These are phyloP conservation scores for Tetracladium maxilliforme DNA, from an alignment of 2,329 filamentous ascomycete species.

Conservation along the genomic window DNA sequence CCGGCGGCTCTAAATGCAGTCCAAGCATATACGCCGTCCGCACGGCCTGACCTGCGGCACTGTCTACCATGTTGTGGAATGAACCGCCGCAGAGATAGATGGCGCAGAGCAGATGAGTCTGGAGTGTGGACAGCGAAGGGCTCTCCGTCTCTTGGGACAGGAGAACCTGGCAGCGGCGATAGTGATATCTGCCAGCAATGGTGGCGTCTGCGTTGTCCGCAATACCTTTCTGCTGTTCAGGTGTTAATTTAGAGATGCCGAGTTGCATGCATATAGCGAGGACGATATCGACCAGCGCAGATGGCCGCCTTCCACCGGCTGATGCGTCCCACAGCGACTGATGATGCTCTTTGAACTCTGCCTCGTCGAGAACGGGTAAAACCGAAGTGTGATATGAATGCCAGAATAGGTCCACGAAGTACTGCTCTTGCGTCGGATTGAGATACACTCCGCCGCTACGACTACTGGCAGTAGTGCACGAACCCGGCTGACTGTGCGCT, in stretches of 20 bases:
- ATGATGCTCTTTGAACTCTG: slow-evolving; percentile 26
- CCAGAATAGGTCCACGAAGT: slow-evolving; percentile 31
- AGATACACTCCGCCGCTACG: slow-evolving; percentile 15
- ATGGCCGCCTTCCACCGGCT: slow-evolving; percentile 19
- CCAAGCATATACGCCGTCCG: slow-evolving; percentile 22
- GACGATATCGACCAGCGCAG: slow-evolving; percentile 34
- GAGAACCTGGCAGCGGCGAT: slow-evolving; percentile 21
- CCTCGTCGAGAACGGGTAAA: slow-evolving; percentile 27
- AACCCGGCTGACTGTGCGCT: slow-evolving; percentile 2
- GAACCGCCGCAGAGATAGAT: slow-evolving; percentile 22
- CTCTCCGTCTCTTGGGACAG: slow-evolving; percentile 19
- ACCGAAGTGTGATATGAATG: slow-evolving; percentile 24
- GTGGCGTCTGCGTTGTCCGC: slow-evolving; percentile 14
- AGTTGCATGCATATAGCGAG: slow-evolving; percentile 36
- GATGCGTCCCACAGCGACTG: slow-evolving; percentile 20
- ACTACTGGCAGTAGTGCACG: too few relatives aligned
- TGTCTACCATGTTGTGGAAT: slow-evolving; percentile 22
- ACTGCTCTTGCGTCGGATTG: slow-evolving; percentile 25
- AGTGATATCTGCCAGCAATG: slow-evolving; percentile 21
- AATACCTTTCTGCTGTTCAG: slow-evolving; percentile 3
- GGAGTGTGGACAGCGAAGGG: slow-evolving; percentile 21
- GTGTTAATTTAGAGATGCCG: slow-evolving; percentile 14
- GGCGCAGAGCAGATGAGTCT: slow-evolving; percentile 20
- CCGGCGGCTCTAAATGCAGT: slow-evolving; percentile 21
- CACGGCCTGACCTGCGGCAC: slow-evolving; percentile 16